Conservation (phyloP, 2,329 filamentous ascomycete species). For the Penicillium sp. region DNA sequence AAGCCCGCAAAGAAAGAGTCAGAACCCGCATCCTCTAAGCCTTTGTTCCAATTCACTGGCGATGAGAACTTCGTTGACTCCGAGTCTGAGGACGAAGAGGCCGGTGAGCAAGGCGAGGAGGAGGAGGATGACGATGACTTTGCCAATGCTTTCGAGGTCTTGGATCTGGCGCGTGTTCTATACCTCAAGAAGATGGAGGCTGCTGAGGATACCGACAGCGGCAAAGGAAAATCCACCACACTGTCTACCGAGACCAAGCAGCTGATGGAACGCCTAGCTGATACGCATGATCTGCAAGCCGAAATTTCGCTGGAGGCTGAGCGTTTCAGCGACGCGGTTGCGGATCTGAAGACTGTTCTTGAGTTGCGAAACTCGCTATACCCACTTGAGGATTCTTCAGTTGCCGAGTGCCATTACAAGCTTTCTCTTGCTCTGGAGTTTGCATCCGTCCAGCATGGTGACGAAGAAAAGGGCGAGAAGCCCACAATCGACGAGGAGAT, state of each 20-base stretch:
- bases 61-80: slow-evolving; percentile 91
- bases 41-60: slow-evolving; percentile 87
- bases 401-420: slow-evolving; percentile 96
- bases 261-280: slow-evolving; percentile 82
- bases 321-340: slow-evolving; percentile 83
- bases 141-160: slow-evolving; percentile 63
- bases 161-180: slow-evolving; percentile 64
- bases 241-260: slow-evolving; percentile 52
- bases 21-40: slow-evolving; percentile 47
- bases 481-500: slow-evolving; percentile 54
- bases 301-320: slow-evolving; percentile 98
- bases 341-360: slow-evolving; percentile 77
- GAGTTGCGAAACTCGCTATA: slow-evolving; percentile 78
- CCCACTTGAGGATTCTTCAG: slow-evolving; percentile 75
- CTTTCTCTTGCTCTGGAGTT: slow-evolving; percentile 94
- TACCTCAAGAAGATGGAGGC: slow-evolving; percentile 58
- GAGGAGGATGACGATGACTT: slow-evolving; percentile 68
- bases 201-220: slow-evolving; percentile 44
- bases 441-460: slow-evolving; percentile 67
- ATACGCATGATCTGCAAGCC: slow-evolving; percentile 89
- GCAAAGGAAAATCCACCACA: slow-evolving; percentile 52
- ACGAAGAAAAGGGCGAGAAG: slow-evolving; percentile 41
- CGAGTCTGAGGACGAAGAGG: slow-evolving; percentile 57
- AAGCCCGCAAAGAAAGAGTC: slow-evolving; percentile 16
- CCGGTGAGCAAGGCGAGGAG: slow-evolving; percentile 47